These are phyloP conservation scores for Paracamarosporium sp. DNA, from an alignment of 2,329 filamentous ascomycete genomes.

Conservation along the genomic window DNA sequence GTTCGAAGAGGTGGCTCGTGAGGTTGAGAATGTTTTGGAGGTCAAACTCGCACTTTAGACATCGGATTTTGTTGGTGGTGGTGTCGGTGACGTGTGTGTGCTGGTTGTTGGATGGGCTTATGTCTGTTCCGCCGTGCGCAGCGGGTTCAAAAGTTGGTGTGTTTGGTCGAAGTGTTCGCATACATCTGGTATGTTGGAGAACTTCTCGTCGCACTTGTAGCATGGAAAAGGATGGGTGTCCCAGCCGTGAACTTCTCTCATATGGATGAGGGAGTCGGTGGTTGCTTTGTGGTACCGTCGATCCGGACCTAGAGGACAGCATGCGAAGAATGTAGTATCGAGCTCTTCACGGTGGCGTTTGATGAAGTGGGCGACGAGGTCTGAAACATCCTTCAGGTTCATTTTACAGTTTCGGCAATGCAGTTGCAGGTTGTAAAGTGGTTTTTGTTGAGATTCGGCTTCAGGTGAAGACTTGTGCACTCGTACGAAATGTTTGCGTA, in stretches of 20 bases:
- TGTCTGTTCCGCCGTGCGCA: too few species aligned
- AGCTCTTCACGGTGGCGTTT: neutral
- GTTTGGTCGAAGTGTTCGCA: neutral
- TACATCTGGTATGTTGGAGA: neutral
- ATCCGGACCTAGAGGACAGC: neutral
- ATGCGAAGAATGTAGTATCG: neutral
- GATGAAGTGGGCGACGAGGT: neutral
- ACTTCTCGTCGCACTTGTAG: neutral
- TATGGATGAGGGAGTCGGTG: neutral
- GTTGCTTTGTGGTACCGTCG: neutral
- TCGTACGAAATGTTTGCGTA: neutral
- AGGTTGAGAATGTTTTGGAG: neutral
- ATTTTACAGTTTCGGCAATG: neutral
- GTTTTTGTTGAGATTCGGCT: neutral
- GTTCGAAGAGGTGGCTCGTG: neutral
- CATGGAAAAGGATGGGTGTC: neutral
- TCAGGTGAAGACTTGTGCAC: neutral
- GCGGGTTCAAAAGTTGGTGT: neutral
- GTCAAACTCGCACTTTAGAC: neutral
- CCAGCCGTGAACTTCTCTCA: neutral
- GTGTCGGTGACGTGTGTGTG: too few species aligned
- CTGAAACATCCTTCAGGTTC: neutral
- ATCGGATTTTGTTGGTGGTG: too few species aligned
- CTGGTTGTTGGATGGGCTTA: neutral
- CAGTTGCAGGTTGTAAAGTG: neutral